Evolutionary conservation across 2,329 filamentous ascomycete species (phyloP).

Genomic region (Aspergillus sp.): DNA sequence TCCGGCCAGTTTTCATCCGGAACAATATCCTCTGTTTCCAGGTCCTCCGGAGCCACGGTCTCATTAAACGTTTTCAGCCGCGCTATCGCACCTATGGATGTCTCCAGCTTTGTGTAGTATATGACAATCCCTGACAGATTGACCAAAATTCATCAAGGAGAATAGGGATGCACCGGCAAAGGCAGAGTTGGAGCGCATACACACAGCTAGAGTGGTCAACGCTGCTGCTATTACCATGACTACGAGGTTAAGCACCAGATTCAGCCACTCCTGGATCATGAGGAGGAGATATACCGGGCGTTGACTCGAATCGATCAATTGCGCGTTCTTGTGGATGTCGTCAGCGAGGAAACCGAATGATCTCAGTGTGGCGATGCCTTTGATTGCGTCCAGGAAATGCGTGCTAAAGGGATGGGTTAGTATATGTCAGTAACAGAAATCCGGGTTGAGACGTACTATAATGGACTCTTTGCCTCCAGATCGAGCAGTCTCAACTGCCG

Average conservation of each 20-base stretch:
- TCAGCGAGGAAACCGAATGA: neutral
- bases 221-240: constrained; percentile 24
- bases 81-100: constrained; percentile 9
- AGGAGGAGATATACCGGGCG: constrained; percentile 36
- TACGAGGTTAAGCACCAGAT: constrained; percentile 40
- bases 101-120: constrained; percentile 14
- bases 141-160: constrained; percentile 12
- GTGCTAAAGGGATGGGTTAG: neutral
- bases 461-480: constrained; percentile 3
- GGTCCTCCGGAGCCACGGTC: neutral
- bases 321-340: neutral
- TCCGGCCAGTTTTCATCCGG: neutral
- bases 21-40: neutral
- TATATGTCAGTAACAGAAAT: neutral
- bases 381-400: neutral
- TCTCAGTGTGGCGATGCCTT: neutral
- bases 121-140: constrained; percentile 9
- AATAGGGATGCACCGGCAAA: constrained; percentile 12
- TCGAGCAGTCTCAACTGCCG: constrained; percentile 7
- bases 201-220: constrained; percentile 37
- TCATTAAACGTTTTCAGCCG: constrained; percentile 6
- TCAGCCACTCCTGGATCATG: constrained; percentile 39
- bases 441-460: neutral
- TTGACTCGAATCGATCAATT: constrained; percentile 33
- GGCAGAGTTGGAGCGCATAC: constrained; percentile 25